A percentile compares a stretch with the other conserved stretches of the same genome.
These are phyloP conservation scores for Microsporum canis DNA, from an alignment of 2,329 filamentous ascomycete species.

Conservation along the genomic window DNA sequence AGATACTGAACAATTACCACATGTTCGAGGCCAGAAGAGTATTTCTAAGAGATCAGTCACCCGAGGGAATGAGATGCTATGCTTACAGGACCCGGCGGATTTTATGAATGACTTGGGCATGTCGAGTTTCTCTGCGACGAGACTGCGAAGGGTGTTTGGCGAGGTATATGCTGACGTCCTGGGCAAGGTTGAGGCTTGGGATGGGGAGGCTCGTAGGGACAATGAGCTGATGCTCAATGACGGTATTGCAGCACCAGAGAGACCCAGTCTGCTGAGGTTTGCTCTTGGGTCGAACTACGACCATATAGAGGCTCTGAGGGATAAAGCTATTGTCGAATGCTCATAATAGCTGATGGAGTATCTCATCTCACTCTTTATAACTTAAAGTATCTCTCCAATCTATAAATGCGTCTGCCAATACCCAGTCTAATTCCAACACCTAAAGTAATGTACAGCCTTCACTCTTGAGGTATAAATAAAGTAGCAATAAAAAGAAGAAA, in stretches of 20 bases:
- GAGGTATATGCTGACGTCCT: slow-evolving; percentile 20
- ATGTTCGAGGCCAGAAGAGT: slow-evolving; percentile 29
- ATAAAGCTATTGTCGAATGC: slow-evolving; percentile 10
- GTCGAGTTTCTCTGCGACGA: slow-evolving; percentile 38
- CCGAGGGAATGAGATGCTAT: slow-evolving; percentile 34
- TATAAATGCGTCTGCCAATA: not conserved
- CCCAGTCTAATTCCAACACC: not conserved
- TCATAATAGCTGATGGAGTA: not conserved
- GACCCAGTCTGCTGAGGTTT: slow-evolving; percentile 8
- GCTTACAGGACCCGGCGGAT: slow-evolving; percentile 50
- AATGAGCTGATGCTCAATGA: not conserved
- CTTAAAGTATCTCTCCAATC: not conserved
- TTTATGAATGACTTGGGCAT: slow-evolving; percentile 47
- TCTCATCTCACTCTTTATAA: not conserved
- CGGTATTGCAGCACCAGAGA: not conserved
- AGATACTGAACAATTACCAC: not conserved
- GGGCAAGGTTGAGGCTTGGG: slow-evolving; percentile 19
- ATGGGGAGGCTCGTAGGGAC: not conserved
- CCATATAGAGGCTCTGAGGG: slow-evolving; percentile 12
- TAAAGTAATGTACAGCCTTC: not conserved
- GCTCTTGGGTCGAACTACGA: slow-evolving; percentile 14
- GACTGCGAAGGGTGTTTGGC: slow-evolving; percentile 38
- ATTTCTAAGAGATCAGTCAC: slow-evolving; percentile 28
- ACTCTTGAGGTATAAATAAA: not conserved
- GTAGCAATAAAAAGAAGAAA: not conserved